Evolutionary conservation across 2,329 filamentous ascomycete species (phyloP), one percentile per base, ranked within the genome.

Genomic region (Trichoderma aggressivum): DNA sequence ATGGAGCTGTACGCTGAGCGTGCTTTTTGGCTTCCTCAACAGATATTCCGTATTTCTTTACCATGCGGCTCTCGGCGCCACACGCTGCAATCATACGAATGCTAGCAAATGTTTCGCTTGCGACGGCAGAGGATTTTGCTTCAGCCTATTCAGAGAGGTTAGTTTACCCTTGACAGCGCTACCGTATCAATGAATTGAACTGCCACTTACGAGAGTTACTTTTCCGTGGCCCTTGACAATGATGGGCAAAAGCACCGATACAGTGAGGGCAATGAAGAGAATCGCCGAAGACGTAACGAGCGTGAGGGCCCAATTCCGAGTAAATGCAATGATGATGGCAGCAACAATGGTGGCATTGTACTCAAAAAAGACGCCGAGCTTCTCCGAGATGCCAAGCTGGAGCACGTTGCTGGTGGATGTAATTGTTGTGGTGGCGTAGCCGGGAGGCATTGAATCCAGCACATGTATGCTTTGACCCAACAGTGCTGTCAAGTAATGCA

Each of bases 401-500:
- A 91, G 80, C 2, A 84, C 85, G 77, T 91, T 91, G 72, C 88
- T 87, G 1, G 88, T 89, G 2, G 87, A 86, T 0, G 89, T 91
- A 73, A 91, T 90, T 43, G 89, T 89, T 16, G 84, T 85, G 0
- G 89, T 88, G 0, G 88, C 86, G n/a, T 87, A 83, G 1, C 90
- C 90, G 0, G 88, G 82, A 0, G 88, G 86, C 83, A 90, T 87
- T 18, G 87, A 88, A 78, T 93, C 91, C 58, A 92, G 87, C 43
- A 90, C 88, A 72, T 90, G 87, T 59, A 93, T 87, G 62, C 89
- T 88, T 78, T 92, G 90, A 3, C 83, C 81, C 63, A 94, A 89
- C 5, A 92, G 84, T 50, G 85, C 84, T 60, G 86, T 83, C 18
- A 94, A 83, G 75, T 92, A 94, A 74, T 89, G 85, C 36, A 90